Evolutionary conservation across 306 rosid genomes (phyloP).

Genomic region (Canavalia gladiata): DNA sequence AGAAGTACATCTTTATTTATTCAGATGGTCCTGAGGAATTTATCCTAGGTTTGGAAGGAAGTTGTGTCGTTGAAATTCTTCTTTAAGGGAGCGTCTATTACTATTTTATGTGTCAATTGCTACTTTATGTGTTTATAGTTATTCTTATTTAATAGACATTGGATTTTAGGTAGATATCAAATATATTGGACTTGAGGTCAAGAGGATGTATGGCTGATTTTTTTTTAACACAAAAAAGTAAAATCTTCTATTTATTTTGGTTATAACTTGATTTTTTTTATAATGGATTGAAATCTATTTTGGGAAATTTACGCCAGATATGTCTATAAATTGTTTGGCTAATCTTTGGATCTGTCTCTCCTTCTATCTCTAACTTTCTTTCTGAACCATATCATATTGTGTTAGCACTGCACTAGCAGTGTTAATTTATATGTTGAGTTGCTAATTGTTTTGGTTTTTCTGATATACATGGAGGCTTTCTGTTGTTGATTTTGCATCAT

Average conservation of each 20-base stretch:
- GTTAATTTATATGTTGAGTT: neutral
- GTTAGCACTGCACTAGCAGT: neutral
- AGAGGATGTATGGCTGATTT: neutral
- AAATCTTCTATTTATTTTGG: neutral
- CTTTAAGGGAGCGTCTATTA: slow-evolving; percentile 17
- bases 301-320: neutral
- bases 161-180: neutral
- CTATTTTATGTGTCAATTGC: slow-evolving; percentile 18
- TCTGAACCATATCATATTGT: neutral
- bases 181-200: neutral
- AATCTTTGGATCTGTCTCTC: neutral
- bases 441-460: neutral
- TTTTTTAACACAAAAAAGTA: neutral
- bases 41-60: slow-evolving; percentile 19
- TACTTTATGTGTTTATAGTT: slow-evolving; percentile 8
- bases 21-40: slow-evolving; percentile 50
- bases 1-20: slow-evolving; percentile 39
- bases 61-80: slow-evolving; percentile 17
- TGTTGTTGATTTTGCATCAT: neutral
- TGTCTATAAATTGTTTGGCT: neutral
- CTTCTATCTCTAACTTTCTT: neutral
- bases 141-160: neutral
- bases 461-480: neutral
- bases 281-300: neutral
- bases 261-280: neutral